These are phyloP conservation scores for Pythium guiyangense DNA, from an alignment of 352 stramenopile genomes.

Conservation along the genomic window DNA sequence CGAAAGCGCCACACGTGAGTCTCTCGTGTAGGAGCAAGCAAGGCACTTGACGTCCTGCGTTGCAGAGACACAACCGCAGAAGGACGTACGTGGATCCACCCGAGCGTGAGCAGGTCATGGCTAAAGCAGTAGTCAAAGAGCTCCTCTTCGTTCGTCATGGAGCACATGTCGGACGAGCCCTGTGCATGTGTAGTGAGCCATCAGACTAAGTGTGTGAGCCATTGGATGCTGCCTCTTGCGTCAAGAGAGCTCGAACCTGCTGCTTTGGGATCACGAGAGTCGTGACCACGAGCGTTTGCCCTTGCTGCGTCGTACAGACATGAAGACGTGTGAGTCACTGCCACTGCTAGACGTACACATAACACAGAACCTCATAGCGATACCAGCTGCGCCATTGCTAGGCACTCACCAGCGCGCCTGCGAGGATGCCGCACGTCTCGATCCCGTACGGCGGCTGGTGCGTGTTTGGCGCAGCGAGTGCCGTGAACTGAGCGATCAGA, in stretches of 20 bases:
- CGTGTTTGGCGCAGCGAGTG: conserved; percentile 79
- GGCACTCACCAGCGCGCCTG: conserved; percentile 59
- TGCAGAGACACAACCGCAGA: background rate
- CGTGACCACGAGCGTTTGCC: conserved; percentile 58
- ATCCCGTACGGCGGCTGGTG: conserved; percentile 71
- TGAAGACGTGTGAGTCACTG: background rate
- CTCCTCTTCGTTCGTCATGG: conserved; percentile 86
- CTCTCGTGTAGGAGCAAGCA: background rate
- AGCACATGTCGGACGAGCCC: conserved; percentile 83
- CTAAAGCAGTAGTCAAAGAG: conserved; percentile 86
- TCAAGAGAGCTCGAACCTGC: conserved; percentile 29
- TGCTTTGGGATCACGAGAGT: conserved; percentile 88
- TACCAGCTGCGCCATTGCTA: too few species aligned
- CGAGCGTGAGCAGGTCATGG: conserved; percentile 85
- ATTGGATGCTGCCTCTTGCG: background rate
- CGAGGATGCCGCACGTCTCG: conserved; percentile 89
- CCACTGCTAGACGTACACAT: background rate
- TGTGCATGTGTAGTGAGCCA: conserved; percentile 7
- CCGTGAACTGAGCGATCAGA: conserved; percentile 74
- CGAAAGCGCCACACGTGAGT: too few species aligned
- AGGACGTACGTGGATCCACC: conserved; percentile 85
- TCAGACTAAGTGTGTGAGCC: background rate
- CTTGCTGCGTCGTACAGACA: conserved; percentile 27
- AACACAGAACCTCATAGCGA: too few species aligned
- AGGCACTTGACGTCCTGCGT: background rate